Base-by-base conservation (phyloP, 108 stramenopile genomes). In the Cyclotella sp. region DNA sequence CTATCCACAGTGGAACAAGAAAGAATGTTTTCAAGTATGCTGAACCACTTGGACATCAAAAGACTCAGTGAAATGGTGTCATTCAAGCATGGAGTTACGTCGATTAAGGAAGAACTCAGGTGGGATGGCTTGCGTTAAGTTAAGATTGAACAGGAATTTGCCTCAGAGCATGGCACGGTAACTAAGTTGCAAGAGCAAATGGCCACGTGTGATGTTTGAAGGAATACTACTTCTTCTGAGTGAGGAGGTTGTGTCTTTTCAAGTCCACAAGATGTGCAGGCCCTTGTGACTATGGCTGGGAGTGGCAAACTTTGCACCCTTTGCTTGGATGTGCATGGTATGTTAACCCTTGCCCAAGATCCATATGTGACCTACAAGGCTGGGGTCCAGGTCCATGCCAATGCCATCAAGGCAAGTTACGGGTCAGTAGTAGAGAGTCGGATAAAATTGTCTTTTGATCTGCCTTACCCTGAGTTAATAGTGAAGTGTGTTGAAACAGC, bases 331-430 rank as follows among this genome's bases (percentile, higher is more conserved):
- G 14, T 61, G 30, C n/a, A 61, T 39, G 60, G 60, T 14, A 16
- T 61, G 34, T 21, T 61, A 13, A 61, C 60, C 14, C 34, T 61
- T 15, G 60, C 64, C 26, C 44, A 44, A 46, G 64, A 65, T 28
- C 44, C 64, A 13, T 65, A 42, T 21, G 21, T 19, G 16, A 63
- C 62, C 21, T 42, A 42, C 13, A 34, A 40, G 41, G 16, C 39
- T 30, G 62, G 62, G 15, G 21, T 63, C n/a, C 29, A 63, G 62
- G 62, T 63, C n/a, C 39, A 63, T 19, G 62, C 62, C 16, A 29
- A 34, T 18, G 62, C 62, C 21, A 42, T 63, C 62, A 63, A 63
- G 21, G 62, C 62, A 18, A 40, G 34, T 18, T 63, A 30, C 27
- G 42, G 21, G 10, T 30, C 34, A 19, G 39, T 63, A 21, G n/a